Base-by-base conservation (phyloP, 768 basidiomycete genomes). In the Russula lepida region DNA sequence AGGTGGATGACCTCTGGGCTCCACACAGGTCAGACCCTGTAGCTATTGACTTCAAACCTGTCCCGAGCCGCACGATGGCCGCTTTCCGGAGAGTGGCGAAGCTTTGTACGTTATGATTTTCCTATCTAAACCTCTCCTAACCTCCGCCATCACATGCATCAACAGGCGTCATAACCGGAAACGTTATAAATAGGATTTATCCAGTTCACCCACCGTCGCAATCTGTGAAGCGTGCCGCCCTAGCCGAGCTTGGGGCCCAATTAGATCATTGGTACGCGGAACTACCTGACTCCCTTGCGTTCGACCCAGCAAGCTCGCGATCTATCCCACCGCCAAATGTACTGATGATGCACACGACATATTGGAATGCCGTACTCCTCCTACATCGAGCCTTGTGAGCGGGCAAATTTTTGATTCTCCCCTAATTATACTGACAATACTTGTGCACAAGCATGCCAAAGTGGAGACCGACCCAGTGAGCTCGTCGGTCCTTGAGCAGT, bases 381-480 rank as follows among this genome's bases (percentile, higher is more conserved):
- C 76, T 91, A 41, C 81, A 91, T 71, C 80, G 89, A 54, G 88
- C 86, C 17, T 92, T 89, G 89, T 90, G 71, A 78, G 89, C 79
- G 27, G 17, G 19, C 46, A 17, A 28, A 28, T 12, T 13, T 8
- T 6, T 6, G n/a, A 23, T 51, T 30, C 50, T 32, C 19, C 41
- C 5, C 3, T 19, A 51, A 28, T 28, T 19, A 3, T 27, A 41
- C 23, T 59, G n/a, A 59, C 23, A 7, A 33, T 12, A 23, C n/a
- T 1, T 41, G 17, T 52, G 4, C 21, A 44, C 39, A 48, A 89
- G 88, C 66, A 84, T 89, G 70, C 87, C 88, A 2, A 85, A 86
- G 66, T 84, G 82, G 82, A 82, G 27, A 39, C 28, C 58, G 3
- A 23, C 80, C 67, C 79, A 81, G 88, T 87, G 71, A 65, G 75